Percentiles rank a stretch among this genome's conserved stretches.
Conservation (phyloP, 352 stramenopile genomes). For the Pythium coloratum region DNA sequence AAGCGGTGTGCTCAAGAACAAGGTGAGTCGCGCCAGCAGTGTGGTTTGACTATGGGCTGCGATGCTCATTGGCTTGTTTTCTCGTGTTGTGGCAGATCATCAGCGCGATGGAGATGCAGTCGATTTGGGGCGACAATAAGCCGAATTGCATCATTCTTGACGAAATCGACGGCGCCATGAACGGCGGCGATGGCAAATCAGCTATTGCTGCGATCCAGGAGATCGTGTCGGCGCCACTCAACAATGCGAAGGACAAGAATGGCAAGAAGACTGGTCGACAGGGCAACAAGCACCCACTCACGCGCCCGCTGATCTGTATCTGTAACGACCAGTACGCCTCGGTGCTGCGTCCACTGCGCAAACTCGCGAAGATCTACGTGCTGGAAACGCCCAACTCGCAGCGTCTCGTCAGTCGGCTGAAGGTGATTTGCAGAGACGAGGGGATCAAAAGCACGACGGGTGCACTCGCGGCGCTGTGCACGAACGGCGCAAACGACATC, state of each 20-base stretch:
- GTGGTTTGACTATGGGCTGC: neutral
- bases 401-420: conserved; percentile 90
- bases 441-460: conserved; percentile 75
- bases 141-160: conserved; percentile 98
- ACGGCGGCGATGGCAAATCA: conserved; percentile 76
- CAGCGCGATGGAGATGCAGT: conserved; percentile 92
- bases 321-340: conserved; percentile 98
- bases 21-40: conserved; percentile 39
- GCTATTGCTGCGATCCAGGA: conserved; percentile 92
- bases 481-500: conserved; percentile 88
- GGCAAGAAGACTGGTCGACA: conserved; percentile 26
- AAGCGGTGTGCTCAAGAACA: conserved; percentile 88
- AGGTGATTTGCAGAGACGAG: conserved; percentile 92
- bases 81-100: conserved; percentile 49
- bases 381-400: conserved; percentile 83
- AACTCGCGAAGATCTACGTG: conserved; percentile 93
- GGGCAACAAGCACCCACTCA: conserved; percentile 73
- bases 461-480: conserved; percentile 55
- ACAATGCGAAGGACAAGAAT: conserved; percentile 32
- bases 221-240: conserved; percentile 89
- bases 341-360: conserved; percentile 92
- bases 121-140: conserved; percentile 83
- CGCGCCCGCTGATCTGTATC: conserved; percentile 96
- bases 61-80: neutral
- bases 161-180: conserved; percentile 97